phyloP scores from a whole-genome alignment of 169 alveolate genomes.

The Toxoplasma gondii region DNA sequence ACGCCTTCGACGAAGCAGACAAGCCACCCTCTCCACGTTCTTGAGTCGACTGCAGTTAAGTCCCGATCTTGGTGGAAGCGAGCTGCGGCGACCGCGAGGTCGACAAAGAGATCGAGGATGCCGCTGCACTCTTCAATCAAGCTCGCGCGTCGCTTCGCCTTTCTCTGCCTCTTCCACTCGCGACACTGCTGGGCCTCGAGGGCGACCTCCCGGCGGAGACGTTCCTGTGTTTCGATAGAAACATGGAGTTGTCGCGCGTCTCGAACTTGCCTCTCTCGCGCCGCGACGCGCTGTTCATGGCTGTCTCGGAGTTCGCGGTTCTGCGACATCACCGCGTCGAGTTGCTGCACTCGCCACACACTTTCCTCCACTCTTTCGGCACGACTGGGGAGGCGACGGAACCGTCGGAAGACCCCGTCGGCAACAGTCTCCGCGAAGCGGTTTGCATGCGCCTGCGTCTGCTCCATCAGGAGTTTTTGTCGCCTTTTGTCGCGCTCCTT shows the following conservation, averaged over 20 bases:
- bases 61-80: neutral
- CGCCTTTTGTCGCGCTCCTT: conserved; percentile 40
- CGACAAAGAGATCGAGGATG: neutral
- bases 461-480: conserved; percentile 58
- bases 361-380: neutral
- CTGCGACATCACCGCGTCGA: neutral
- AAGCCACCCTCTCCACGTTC: conserved; percentile 50
- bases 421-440: neutral
- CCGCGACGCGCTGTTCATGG: neutral
- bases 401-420: neutral
- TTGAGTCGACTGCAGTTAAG: neutral
- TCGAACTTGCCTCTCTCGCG: neutral
- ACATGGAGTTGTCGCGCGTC: neutral
- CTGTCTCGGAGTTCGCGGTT: neutral
- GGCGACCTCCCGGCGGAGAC: conserved; percentile 5
- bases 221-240: neutral
- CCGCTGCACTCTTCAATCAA: conserved; percentile 34
- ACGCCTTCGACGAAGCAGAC: conserved; percentile 10
- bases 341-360: conserved; percentile 7
- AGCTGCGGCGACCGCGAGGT: neutral
- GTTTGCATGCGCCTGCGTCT: conserved; percentile 36
- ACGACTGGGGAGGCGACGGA: neutral
- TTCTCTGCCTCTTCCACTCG: neutral
- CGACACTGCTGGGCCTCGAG: conserved; percentile 33
- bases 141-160: conserved; percentile 33